Evolutionary conservation across 1,284 basidiomycete species (phyloP), one percentile per base, ranked within the genome.

Genomic region (Porodaedalea pini): DNA sequence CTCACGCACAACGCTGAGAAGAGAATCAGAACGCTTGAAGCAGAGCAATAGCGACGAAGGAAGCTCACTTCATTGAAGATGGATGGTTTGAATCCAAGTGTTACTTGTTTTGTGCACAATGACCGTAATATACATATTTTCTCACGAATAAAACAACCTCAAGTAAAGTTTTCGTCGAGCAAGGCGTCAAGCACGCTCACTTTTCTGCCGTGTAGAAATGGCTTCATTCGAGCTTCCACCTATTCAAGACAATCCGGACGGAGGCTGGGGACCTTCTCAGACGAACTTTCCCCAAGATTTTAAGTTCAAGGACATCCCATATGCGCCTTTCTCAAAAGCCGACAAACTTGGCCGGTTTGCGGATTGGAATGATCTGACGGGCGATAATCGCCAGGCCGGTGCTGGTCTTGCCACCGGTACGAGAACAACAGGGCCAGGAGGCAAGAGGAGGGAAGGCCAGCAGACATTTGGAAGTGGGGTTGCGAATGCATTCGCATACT

Each of bases 261-360:
- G 88, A 29, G 85, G 87, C 43, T 92, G 89, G 89, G 89, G 89
- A 1, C 88, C 88, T 3, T 90, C 89, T 2, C 76, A 82, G 2
- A 85, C 86, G 1, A 86, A 86, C 69, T 74, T 89, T 19, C 88
- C 89, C 6, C 77, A 85, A 39, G 82, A 88, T 61, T 91, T 90
- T 78, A 88, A 89, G 71, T 92, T 92, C 78, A 88, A 85, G 69
- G 90, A 92, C 68, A 95, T 98, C 62, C 94, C 94, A 37, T 98
- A 98, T 70, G 93, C 95, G 1, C 95, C 94, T 3, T 98, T 93
- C 79, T 94, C 94, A 73, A 98, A 98, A 84, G 89, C 92, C 56
- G 96, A 99, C 80, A 98, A 98, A 74, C 86, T 99, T 61, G 94
- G 93, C 57, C 90, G 95, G 60, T 93, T 99, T 69, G 96, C 96